phyloP scores from a whole-genome alignment of 1,284 basidiomycete genomes.

The Papiliotrema flavescens region DNA sequence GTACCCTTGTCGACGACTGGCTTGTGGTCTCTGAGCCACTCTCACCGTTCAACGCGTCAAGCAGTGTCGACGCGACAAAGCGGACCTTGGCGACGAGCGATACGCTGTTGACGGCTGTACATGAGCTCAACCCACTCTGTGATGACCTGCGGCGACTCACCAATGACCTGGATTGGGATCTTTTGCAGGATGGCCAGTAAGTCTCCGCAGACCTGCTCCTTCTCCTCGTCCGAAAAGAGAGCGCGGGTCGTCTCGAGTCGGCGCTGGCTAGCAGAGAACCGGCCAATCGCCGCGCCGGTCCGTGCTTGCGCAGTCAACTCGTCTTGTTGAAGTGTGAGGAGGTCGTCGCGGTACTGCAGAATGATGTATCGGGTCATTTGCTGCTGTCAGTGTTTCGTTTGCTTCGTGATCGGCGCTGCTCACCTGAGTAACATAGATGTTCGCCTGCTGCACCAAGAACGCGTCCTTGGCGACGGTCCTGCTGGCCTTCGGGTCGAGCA shows the following conservation, averaged over 20 bases:
- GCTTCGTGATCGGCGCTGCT: background rate
- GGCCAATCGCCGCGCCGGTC: slow-evolving; percentile 67
- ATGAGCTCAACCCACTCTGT: background rate
- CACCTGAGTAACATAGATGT: slow-evolving; percentile 76
- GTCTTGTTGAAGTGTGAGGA: slow-evolving; percentile 54
- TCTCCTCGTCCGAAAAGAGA: slow-evolving; percentile 24
- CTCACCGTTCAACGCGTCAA: slow-evolving; percentile 62
- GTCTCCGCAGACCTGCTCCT: slow-evolving; percentile 51
- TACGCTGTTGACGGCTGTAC: slow-evolving; percentile 67
- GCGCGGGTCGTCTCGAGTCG: slow-evolving; percentile 3
- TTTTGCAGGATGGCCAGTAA: slow-evolving; percentile 76
- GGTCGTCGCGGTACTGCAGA: slow-evolving; percentile 80
- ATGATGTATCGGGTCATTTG: slow-evolving; percentile 86
- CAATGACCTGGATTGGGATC: slow-evolving; percentile 86
- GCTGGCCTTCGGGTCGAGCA: slow-evolving; percentile 79
- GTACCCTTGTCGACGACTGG: slow-evolving; percentile 54
- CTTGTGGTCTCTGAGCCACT: background rate
- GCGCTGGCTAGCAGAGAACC: slow-evolving; percentile 26
- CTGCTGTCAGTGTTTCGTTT: slow-evolving; percentile 47
- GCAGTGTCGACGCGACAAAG: slow-evolving; percentile 78
- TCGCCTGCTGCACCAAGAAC: slow-evolving; percentile 82
- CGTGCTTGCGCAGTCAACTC: slow-evolving; percentile 30
- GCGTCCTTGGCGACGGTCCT: slow-evolving; percentile 76
- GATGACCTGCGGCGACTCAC: slow-evolving; percentile 11
- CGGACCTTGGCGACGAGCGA: slow-evolving; percentile 73